Evolutionary conservation across 2,329 filamentous ascomycete genomes (phyloP).

Genomic region (Corniculantispora saksenae): DNA sequence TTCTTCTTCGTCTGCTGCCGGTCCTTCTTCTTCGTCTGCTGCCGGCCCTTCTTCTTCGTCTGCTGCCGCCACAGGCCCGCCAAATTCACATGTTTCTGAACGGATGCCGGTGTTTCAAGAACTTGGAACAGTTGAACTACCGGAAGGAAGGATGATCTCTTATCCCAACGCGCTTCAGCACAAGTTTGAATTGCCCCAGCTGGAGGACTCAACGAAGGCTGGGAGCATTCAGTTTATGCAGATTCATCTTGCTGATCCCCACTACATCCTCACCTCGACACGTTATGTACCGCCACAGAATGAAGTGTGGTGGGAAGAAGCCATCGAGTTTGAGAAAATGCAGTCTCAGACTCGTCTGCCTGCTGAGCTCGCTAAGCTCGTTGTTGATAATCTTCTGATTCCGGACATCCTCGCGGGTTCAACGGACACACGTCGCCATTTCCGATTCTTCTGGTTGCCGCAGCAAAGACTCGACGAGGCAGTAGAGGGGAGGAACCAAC

Average conservation of each 20-base stretch:
- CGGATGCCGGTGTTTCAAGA: not conserved
- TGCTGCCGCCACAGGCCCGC: not conserved
- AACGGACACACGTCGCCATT: too few relatives aligned
- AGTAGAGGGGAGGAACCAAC: not conserved
- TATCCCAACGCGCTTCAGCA: constrained; percentile 10
- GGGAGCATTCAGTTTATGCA: not conserved
- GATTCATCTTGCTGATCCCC: constrained; percentile 11
- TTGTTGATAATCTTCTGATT: not conserved
- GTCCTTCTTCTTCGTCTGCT: not conserved
- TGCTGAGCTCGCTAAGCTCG: not conserved
- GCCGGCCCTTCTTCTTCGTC: not conserved
- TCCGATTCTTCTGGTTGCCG: too few relatives aligned
- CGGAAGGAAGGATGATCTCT: not conserved
- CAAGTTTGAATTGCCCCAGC: not conserved
- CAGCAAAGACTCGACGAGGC: not conserved
- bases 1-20: too few relatives aligned
- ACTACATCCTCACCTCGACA: constrained; percentile 7
- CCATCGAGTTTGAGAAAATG: not conserved
- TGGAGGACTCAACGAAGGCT: not conserved
- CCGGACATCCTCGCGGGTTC: not conserved
- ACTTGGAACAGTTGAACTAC: not conserved
- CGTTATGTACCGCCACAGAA: not conserved
- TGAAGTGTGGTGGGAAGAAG: constrained; percentile 1
- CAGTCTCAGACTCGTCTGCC: not conserved
- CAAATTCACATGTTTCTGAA: not conserved